A percentile compares a stretch with the other conserved stretches of the same genome.
These are phyloP conservation scores for Thielaviopsis musarum DNA, from an alignment of 2,329 filamentous ascomycete genomes.

Conservation along the genomic window DNA sequence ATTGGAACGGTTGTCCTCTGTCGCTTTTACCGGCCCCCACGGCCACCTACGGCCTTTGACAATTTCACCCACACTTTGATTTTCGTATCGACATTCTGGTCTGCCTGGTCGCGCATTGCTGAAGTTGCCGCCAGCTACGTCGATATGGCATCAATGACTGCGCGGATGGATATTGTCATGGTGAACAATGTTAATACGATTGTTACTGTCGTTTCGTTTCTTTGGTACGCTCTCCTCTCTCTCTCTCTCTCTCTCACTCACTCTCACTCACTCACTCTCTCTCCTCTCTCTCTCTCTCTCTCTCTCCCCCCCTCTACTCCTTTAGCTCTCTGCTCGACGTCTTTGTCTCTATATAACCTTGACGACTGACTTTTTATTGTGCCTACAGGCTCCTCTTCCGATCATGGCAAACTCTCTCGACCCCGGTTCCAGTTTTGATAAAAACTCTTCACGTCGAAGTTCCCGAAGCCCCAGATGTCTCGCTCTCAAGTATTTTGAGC, in stretches of 20 bases:
- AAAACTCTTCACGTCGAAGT: constrained; percentile 87
- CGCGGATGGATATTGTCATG: constrained; percentile 10
- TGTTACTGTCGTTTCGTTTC: constrained; percentile 10
- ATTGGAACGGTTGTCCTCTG: constrained; percentile 13
- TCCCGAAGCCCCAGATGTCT: constrained; percentile 74
- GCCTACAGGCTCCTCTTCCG: constrained; percentile 58
- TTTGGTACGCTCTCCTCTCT: constrained; percentile 11
- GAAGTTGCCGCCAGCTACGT: constrained; percentile 10
- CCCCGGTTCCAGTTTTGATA: constrained; percentile 80
- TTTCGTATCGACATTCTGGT: constrained; percentile 13
- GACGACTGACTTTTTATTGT: not conserved
- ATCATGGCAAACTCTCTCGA: constrained; percentile 75
- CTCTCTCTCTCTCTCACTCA: not conserved
- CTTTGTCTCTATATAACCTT: not conserved
- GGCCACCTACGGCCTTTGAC: constrained; percentile 12
- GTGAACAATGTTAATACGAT: constrained; percentile 13
- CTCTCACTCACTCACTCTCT: not conserved
- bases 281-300: not conserved
- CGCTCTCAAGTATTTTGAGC: constrained; percentile 72
- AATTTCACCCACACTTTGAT: constrained; percentile 13
- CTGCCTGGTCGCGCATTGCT: constrained; percentile 10
- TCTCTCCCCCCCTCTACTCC: not conserved
- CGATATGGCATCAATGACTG: constrained; percentile 1
- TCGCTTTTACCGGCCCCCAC: constrained; percentile 13
- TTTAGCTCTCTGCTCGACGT: not conserved